These are phyloP conservation scores for Gamsiella multidivaricata DNA, from an alignment of 192 early-diverging fungal species.

Conservation along the genomic window DNA sequence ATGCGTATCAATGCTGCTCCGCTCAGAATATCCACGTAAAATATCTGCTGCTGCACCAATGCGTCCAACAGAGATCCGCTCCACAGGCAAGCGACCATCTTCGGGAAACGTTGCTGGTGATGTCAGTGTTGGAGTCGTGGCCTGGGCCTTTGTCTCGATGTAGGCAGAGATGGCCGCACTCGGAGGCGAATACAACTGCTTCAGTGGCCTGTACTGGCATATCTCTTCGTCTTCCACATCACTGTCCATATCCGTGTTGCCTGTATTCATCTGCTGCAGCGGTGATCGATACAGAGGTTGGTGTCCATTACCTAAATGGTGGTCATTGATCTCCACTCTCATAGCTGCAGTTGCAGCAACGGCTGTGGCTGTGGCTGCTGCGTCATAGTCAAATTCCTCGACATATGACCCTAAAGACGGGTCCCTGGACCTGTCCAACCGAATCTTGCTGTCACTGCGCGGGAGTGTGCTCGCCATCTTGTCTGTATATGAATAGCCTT, in stretches of 20 bases:
- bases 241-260: neutral
- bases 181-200: conserved; percentile 28
- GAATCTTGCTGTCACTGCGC: conserved; percentile 40
- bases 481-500: conserved; percentile 53
- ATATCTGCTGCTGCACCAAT: conserved; percentile 39
- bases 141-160: conserved; percentile 42
- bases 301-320: neutral
- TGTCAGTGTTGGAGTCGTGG: conserved; percentile 28
- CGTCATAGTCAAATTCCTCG: conserved; percentile 33
- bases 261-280: conserved; percentile 1
- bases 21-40: conserved; percentile 24
- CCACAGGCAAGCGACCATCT: conserved; percentile 20
- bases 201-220: conserved; percentile 15
- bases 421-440: conserved; percentile 3
- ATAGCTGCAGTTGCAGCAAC: no score
- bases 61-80: conserved; percentile 13
- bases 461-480: conserved; percentile 32
- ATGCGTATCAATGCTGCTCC: conserved; percentile 24
- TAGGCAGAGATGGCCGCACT: conserved; percentile 27
- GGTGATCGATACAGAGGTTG: conserved; percentile 14
- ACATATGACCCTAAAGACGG: conserved; percentile 8
- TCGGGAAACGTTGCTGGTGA: conserved; percentile 26
- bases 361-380: no score
- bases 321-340: conserved; percentile 1
- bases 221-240: conserved; percentile 11